These are phyloP conservation scores for Cyberlindnera maritima DNA, from an alignment of 805 yeast species.

Conservation along the genomic window DNA sequence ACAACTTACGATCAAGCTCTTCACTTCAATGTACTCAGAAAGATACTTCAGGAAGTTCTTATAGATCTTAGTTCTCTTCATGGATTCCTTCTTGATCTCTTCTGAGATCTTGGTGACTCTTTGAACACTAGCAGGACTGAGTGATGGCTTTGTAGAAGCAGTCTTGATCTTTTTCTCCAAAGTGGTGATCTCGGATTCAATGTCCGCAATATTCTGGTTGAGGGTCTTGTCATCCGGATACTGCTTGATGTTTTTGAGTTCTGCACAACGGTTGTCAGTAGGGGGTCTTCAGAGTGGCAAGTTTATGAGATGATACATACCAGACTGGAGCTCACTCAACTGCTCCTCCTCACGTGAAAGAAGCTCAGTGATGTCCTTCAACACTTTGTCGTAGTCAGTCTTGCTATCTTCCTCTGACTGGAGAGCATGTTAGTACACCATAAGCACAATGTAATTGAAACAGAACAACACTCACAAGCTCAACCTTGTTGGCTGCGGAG, in stretches of 20 bases:
- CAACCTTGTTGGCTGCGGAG: slow-evolving; percentile 40
- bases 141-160: slow-evolving; percentile 2
- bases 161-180: slow-evolving; percentile 7
- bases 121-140: slow-evolving; percentile 11
- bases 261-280: slow-evolving; percentile 3
- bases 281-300: background rate
- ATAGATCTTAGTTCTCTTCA: slow-evolving; percentile 20
- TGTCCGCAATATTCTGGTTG: background rate
- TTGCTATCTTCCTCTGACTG: background rate
- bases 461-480: slow-evolving; percentile 10
- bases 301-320: background rate
- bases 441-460: no score
- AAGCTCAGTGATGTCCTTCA: background rate
- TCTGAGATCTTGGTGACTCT: slow-evolving; percentile 1
- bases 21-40: slow-evolving; percentile 23
- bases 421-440: background rate
- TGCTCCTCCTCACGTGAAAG: slow-evolving; percentile 6
- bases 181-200: slow-evolving; percentile 4
- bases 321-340: background rate
- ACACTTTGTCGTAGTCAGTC: background rate
- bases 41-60: slow-evolving; percentile 17
- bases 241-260: slow-evolving; percentile 10
- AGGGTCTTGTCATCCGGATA: slow-evolving; percentile 17
- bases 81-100: slow-evolving; percentile 14
- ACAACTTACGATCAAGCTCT: slow-evolving; percentile 16